Base-by-base conservation (phyloP, 176 grass and related monocot species). In the Cenchrus purpureus region DNA sequence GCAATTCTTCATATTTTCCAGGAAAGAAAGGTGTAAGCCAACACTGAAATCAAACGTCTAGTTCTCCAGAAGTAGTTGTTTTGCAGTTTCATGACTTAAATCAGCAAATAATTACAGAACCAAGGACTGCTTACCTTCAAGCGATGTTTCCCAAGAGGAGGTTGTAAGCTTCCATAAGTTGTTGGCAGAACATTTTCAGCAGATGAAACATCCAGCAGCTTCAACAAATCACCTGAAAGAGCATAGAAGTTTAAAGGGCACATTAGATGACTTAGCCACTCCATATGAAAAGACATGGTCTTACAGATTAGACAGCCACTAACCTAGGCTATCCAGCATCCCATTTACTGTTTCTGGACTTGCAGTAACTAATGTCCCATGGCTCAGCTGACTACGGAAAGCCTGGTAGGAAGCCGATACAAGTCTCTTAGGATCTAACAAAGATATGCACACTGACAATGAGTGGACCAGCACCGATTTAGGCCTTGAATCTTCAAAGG, bases 381-480 rank as follows among this genome's bases (percentile, higher is more conserved):
- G 93, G 79, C 88, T 95, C 81, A 94, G 46, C 37, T 90, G 91
- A 80, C 93, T 95, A 77, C 78, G 67, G 55, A 93, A 98, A 85
- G 86, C 93, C 70, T 98, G 96, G 82, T 98, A 92, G 15, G 96
- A 92, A 83, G 93, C 87, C 44, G 90, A 91, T 83, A 95, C 89
- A 66, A 98, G 67, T 70, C 93, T 88, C 81, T 95, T 98, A 66
- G 96, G 96, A 92, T 98, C 93, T 82, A 98, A 81, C 69, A 98
- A 87, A 84, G 93, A 98, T 88, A 95, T 95, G 87, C 96, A 98
- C 56, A 98, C 93, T 46, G 96, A 94, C 58, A 98, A 50, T 64
- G 96, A 91, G 77, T 98, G 91, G 57, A 95, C 88, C 82, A 98
- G 82, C 86, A 98, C 96, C 17, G 96, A 98, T 86, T 90, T 95